Evolutionary conservation across 2,329 filamentous ascomycete genomes (phyloP), one percentile per base, ranked within the genome.

Genomic region (Aspergillus fructus): DNA sequence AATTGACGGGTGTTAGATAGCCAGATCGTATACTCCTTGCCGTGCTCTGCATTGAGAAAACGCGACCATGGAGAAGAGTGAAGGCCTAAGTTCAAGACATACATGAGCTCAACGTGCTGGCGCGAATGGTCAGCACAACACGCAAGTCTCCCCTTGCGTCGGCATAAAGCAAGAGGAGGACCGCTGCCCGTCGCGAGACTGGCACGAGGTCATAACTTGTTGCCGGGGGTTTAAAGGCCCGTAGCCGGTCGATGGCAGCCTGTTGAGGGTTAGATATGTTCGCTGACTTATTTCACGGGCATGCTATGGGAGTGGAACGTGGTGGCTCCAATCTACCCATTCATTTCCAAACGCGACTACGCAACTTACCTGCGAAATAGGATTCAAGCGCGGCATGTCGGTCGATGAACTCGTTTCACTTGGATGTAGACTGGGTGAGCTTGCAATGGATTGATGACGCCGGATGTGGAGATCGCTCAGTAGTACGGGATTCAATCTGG

Each of bases 81-180:
- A 34, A 30, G 27, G 9, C 2, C 9, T 9, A 30, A 30, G 27
- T 30, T 30, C 27, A 12, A 30, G 23, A 65, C 65, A 63, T 75
- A 79, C 82, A 88, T 59, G 81, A 85, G 67, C 80, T 83, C 58
- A 87, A 71, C 30, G 80, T 83, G 53, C 80, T 80, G 47, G 83
- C 81, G 57, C 85, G 79, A 70, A 87, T 85, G 3, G 85, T 88
- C 52, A 88, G 76, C 15, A 87, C 83, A 9, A 87, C 83, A 60
- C 82, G 84, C 58, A 97, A 78, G 64, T 96, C 89, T 41, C 93
- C 93, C 61, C 83, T 80, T 43, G 84, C 83, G 74, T 97, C 93
- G 37, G 92, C 91, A 71, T 94, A 97, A 1, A 97, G 83, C 52
- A 97, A 82, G 49, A 97, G 83, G 53, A 97, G 78, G 41, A 97